Evolutionary conservation across 2,329 filamentous ascomycete genomes (phyloP).

Genomic region (Colletotrichum lupini): DNA sequence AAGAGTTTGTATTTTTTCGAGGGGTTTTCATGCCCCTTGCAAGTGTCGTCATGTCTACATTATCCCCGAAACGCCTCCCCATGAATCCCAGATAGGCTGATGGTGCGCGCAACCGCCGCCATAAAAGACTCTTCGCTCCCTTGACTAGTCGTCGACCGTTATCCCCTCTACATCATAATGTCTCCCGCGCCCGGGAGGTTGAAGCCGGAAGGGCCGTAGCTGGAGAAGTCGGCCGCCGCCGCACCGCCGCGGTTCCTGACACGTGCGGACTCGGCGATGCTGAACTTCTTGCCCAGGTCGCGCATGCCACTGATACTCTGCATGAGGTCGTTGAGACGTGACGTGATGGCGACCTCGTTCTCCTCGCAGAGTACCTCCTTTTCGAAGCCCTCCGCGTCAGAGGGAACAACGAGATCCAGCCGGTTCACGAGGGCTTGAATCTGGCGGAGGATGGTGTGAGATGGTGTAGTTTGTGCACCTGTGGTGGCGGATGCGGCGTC

Average conservation of each 20-base stretch:
- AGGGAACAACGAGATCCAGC: constrained; percentile 82
- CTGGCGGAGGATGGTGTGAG: constrained; percentile 84
- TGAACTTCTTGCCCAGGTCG: constrained; percentile 80
- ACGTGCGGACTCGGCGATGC: constrained; percentile 62
- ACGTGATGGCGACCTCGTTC: constrained; percentile 85
- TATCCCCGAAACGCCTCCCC: constrained; percentile 5
- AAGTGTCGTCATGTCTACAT: constrained; percentile 31
- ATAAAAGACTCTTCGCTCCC: neutral
- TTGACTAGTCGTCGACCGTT: neutral
- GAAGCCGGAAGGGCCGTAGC: constrained; percentile 35
- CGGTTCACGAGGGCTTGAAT: constrained; percentile 88
- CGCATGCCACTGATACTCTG: constrained; percentile 77
- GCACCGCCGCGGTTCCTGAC: constrained; percentile 27
- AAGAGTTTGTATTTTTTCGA: neutral
- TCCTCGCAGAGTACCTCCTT: constrained; percentile 80
- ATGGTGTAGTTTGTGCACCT: constrained; percentile 54
- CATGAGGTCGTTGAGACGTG: constrained; percentile 80
- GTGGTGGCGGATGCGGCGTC: constrained; percentile 42
- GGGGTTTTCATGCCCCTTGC: neutral
- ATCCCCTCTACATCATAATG: constrained; percentile 38
- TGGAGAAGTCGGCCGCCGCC: constrained; percentile 1
- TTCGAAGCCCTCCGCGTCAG: constrained; percentile 72
- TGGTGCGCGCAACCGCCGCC: neutral
- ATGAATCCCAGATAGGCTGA: constrained; percentile 18
- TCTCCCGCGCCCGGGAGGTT: constrained; percentile 39